phyloP scores from a whole-genome alignment of 106 monocot genomes.

The Dendrobium catenatum region DNA sequence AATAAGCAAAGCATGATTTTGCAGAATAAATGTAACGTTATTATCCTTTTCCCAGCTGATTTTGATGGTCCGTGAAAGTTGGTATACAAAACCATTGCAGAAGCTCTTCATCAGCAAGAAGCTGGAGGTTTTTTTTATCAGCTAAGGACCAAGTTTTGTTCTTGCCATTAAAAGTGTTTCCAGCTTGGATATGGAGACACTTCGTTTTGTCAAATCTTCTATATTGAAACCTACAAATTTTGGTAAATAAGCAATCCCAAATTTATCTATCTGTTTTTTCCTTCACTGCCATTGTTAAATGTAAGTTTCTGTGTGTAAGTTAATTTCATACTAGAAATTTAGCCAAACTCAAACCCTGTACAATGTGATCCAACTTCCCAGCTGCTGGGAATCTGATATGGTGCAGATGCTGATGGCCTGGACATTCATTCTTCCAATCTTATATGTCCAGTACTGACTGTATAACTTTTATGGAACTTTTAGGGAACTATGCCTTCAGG shows the following conservation, averaged over 20 bases:
- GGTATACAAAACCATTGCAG: not conserved
- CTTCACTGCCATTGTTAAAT: not conserved
- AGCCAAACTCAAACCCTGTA: not conserved
- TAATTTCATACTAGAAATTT: not conserved
- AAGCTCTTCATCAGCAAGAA: not conserved
- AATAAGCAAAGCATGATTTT: not conserved
- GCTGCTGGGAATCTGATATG: not conserved
- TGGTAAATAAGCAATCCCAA: not conserved
- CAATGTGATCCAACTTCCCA: not conserved
- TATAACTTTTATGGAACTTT: no score
- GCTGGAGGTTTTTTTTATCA: not conserved
- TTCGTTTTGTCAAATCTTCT: not conserved
- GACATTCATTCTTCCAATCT: no score
- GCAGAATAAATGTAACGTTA: not conserved
- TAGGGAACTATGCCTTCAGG: no score
- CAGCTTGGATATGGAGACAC: not conserved
- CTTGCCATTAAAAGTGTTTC: not conserved
- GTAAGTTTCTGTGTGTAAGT: no score
- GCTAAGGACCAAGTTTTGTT: not conserved
- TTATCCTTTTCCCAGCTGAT: not conserved
- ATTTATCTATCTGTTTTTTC: not conserved
- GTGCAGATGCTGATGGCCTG: no score
- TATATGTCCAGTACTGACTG: no score
- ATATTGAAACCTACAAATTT: not conserved
- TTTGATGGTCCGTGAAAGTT: constrained; percentile 3